Evolutionary conservation across 2,329 filamentous ascomycete species (phyloP).

Genomic region (Basipetospora chlamydospora): DNA sequence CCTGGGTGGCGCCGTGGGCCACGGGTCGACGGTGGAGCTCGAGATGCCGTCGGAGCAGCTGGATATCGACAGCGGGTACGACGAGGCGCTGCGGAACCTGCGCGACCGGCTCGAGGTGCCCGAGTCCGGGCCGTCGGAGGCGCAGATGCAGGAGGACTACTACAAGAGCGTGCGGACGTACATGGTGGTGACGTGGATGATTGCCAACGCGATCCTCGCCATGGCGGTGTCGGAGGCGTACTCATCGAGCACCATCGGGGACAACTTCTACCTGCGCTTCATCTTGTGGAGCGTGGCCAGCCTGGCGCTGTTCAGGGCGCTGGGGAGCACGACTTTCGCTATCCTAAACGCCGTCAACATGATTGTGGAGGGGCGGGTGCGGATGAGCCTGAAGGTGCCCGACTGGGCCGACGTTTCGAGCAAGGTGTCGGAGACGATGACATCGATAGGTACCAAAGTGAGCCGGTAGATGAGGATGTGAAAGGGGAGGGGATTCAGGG

Average conservation of each 20-base stretch:
- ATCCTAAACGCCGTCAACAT: constrained; percentile 73
- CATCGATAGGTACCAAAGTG: constrained; percentile 31
- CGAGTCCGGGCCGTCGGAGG: constrained; percentile 44
- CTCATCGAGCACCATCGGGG: constrained; percentile 50
- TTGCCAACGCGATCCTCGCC: constrained; percentile 78
- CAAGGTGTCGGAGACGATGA: constrained; percentile 32
- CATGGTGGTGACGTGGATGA: constrained; percentile 93
- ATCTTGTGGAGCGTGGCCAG: constrained; percentile 84
- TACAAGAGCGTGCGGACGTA: constrained; percentile 95
- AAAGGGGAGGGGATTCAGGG: constrained; percentile 6
- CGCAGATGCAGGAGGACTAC: constrained; percentile 92
- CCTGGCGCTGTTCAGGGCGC: constrained; percentile 73
- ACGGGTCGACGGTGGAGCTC: constrained; percentile 68
- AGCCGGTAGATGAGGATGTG: constrained; percentile 13
- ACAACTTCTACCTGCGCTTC: constrained; percentile 84
- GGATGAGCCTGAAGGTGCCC: constrained; percentile 39
- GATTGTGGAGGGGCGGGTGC: constrained; percentile 71
- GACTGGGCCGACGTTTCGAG: constrained; percentile 29
- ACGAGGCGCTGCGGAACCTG: constrained; percentile 90
- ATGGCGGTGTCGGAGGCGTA: constrained; percentile 90
- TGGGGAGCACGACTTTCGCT: constrained; percentile 70
- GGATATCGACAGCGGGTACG: constrained; percentile 94
- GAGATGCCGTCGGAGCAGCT: constrained; percentile 98
- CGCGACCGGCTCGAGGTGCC: constrained; percentile 82
- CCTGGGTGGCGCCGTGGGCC: constrained; percentile 69